These are phyloP conservation scores for Aspergillus sp. DNA, from an alignment of 2,329 filamentous ascomycete species.

Conservation along the genomic window DNA sequence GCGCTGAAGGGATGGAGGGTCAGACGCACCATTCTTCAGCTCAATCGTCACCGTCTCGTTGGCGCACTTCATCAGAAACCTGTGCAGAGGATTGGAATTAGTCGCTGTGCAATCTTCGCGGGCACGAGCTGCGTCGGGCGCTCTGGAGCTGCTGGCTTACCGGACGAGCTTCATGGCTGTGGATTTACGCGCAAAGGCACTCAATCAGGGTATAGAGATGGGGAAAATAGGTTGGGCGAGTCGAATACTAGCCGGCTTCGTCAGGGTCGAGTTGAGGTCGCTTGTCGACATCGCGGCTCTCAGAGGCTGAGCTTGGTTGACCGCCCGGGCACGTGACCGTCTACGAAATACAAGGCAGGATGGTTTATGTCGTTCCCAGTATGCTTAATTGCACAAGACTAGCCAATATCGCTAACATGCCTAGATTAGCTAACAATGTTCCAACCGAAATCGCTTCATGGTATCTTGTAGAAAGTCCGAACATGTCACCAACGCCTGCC, in stretches of 20 bases:
- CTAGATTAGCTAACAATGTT: neutral
- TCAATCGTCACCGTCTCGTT: conserved; percentile 99
- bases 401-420: neutral
- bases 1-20: conserved; percentile 12
- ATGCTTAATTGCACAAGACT: neutral
- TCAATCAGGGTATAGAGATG: neutral
- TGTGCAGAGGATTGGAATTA: conserved; percentile 41
- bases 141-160: conserved; percentile 47
- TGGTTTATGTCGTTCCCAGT: neutral
- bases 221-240: neutral
- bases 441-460: conserved; percentile 12
- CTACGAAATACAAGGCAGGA: neutral
- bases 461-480: conserved; percentile 19
- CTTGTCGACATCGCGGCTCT: conserved; percentile 17
- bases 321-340: conserved; percentile 16
- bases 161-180: conserved; percentile 92
- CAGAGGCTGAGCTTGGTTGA: conserved; percentile 19
- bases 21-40: conserved; percentile 88
- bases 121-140: neutral
- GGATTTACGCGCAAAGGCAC: neutral
- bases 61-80: conserved; percentile 98
- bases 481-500: conserved; percentile 11
- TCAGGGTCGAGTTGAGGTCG: neutral
- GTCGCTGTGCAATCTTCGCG: neutral
- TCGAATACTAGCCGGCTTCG: neutral